phyloP scores from a whole-genome alignment of 2,329 filamentous ascomycete genomes.

The Colletotrichum sp. region DNA sequence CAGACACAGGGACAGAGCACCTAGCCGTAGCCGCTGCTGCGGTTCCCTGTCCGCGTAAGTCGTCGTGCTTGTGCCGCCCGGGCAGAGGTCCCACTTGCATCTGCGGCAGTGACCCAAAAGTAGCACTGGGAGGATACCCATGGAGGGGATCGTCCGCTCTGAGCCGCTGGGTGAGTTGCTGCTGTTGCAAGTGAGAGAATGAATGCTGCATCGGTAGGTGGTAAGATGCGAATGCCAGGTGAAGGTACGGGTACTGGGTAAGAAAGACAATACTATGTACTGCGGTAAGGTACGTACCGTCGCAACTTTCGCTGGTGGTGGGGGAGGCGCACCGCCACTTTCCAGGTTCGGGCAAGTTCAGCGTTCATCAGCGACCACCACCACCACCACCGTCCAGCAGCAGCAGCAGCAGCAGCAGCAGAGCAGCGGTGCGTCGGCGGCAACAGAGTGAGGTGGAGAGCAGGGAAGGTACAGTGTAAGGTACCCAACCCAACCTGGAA shows the following conservation, averaged over 20 bases:
- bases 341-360: not conserved
- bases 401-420: not conserved
- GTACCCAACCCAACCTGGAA: not conserved
- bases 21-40: not conserved
- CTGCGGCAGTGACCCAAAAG: not conserved
- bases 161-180: not conserved
- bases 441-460: not conserved
- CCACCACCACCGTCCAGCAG: not conserved
- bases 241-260: not conserved
- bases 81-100: not conserved
- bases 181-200: not conserved
- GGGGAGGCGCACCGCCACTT: conserved; percentile 9
- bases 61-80: not conserved
- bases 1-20: not conserved
- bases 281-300: not conserved
- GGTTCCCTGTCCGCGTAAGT: conserved; percentile 13
- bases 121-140: not conserved
- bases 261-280: too few species aligned
- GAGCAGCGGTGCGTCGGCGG: not conserved
- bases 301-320: not conserved
- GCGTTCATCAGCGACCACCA: not conserved
- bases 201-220: not conserved
- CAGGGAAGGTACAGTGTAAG: not conserved
- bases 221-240: not conserved
- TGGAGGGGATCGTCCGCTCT: not conserved